These are phyloP conservation scores for Populus deltoides DNA, from an alignment of 345 rosid species.

Conservation along the genomic window DNA sequence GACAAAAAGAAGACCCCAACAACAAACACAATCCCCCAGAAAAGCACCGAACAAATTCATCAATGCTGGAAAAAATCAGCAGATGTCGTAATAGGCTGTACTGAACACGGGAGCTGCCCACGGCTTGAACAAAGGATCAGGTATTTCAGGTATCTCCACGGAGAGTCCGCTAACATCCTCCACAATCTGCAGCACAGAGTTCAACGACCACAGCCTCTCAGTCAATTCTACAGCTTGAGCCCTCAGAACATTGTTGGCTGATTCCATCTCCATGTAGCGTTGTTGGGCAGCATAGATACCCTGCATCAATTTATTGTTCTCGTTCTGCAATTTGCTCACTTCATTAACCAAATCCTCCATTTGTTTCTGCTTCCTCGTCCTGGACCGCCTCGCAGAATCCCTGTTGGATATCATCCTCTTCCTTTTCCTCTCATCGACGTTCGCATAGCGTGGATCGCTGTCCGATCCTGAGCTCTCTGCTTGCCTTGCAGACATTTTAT, in stretches of 20 bases:
- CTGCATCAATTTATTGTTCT: conserved; percentile 37
- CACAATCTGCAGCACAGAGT: conserved; percentile 54
- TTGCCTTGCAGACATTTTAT: conserved; percentile 37
- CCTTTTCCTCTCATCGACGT: conserved; percentile 69
- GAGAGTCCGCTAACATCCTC: conserved; percentile 54
- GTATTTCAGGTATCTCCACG: conserved; percentile 72
- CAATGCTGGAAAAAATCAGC: conserved; percentile 42
- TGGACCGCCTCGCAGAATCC: conserved; percentile 81
- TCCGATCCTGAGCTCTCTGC: conserved; percentile 63
- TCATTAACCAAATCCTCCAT: conserved; percentile 58
- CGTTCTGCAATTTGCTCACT: conserved; percentile 45
- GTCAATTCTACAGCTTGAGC: conserved; percentile 69
- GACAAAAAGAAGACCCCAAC: neutral
- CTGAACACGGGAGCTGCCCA: conserved; percentile 58
- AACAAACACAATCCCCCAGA: neutral
- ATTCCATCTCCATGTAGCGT: conserved; percentile 47
- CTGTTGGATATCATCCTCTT: conserved; percentile 87
- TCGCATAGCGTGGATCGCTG: conserved; percentile 45
- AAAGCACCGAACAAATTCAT: neutral
- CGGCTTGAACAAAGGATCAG: conserved; percentile 49
- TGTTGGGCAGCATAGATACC: conserved; percentile 28
- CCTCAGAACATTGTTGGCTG: conserved; percentile 61
- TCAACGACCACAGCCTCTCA: conserved; percentile 50
- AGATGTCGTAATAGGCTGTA: conserved; percentile 50
- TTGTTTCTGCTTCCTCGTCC: conserved; percentile 76